phyloP scores from a whole-genome alignment of 2,329 filamentous ascomycete genomes.

The Trichoderma guizhouense region DNA sequence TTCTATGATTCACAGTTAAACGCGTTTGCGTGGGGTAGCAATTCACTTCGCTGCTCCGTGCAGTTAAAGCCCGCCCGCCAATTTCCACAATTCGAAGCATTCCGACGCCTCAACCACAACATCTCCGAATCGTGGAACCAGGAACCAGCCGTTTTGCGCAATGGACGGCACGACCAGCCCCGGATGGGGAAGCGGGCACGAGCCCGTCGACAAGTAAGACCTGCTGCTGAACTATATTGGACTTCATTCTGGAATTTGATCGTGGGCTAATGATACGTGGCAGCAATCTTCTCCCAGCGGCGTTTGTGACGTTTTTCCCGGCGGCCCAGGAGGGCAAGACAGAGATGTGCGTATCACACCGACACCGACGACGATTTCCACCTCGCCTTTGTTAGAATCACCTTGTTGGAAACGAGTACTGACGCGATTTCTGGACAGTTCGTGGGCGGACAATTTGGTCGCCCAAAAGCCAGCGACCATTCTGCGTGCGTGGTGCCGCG shows the following conservation, averaged over 20 bases:
- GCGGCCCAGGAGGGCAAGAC: constrained; percentile 3
- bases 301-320: constrained; percentile 30
- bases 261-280: constrained; percentile 18
- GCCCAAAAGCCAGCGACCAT: constrained; percentile 23
- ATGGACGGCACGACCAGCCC: constrained; percentile 23
- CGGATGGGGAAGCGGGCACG: constrained; percentile 20
- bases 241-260: neutral
- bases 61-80: neutral
- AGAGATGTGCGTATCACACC: neutral
- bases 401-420: neutral
- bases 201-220: constrained; percentile 20
- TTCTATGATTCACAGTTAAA: neutral
- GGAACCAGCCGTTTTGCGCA: neutral
- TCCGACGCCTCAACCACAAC: neutral
- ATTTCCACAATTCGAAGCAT: neutral
- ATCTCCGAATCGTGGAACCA: neutral
- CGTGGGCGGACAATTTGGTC: constrained; percentile 24
- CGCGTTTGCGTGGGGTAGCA: constrained; percentile 9
- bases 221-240: neutral
- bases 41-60: neutral
- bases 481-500: constrained; percentile 32
- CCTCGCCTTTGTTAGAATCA: neutral
- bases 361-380: neutral
- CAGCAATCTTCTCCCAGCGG: constrained; percentile 25
- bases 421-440: constrained; percentile 20